Conservation (phyloP, 2,329 filamentous ascomycete species). For the Diplocarpon rosae region DNA sequence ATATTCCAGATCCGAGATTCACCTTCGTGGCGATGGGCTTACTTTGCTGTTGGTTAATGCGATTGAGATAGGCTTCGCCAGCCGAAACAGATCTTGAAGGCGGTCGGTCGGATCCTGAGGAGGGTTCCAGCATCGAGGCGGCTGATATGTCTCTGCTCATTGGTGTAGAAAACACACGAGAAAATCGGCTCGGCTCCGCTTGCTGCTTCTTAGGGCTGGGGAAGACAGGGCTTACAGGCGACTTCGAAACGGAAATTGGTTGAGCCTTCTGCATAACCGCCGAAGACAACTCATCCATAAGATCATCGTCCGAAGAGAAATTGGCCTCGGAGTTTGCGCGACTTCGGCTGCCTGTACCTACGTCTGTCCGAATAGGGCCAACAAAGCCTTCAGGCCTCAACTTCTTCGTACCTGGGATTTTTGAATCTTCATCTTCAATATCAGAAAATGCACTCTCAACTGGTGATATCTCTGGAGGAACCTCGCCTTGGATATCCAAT, state of each 20-base stretch:
- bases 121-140: constrained; percentile 31
- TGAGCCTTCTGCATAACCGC: constrained; percentile 78
- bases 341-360: constrained; percentile 28
- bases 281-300: constrained; percentile 76
- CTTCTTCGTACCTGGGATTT: constrained; percentile 14
- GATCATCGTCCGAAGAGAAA: constrained; percentile 61
- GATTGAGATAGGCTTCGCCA: constrained; percentile 42
- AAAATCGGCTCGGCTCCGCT: constrained; percentile 20
- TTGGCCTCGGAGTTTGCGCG: constrained; percentile 33
- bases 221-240: constrained; percentile 62
- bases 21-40: constrained; percentile 57
- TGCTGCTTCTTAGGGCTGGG: constrained; percentile 26
- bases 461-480: constrained; percentile 22
- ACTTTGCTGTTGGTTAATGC: constrained; percentile 39
- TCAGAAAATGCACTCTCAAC: constrained; percentile 27
- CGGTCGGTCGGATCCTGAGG: constrained; percentile 12
- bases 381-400: constrained; percentile 23
- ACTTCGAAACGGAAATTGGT: constrained; percentile 67
- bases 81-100: constrained; percentile 34
- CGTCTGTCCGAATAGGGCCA: constrained; percentile 46
- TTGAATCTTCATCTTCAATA: constrained; percentile 16
- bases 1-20: constrained; percentile 82
- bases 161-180: constrained; percentile 29
- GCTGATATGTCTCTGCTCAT: constrained; percentile 25
- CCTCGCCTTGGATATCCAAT: neutral